Evolutionary conservation across 257 asterid species (phyloP).

Genomic region (Henckelia pumila): DNA sequence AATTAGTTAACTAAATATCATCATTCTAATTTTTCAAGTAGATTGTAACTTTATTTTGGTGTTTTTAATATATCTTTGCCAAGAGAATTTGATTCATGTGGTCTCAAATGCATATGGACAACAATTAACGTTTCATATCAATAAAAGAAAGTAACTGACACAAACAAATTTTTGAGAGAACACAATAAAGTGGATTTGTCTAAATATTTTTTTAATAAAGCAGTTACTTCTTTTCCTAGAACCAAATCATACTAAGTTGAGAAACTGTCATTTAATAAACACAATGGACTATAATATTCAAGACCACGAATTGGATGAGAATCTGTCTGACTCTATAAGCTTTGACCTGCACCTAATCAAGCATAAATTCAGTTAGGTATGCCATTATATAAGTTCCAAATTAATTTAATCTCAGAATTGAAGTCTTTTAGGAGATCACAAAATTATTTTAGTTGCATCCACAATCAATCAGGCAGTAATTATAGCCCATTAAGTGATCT

Average conservation of each 20-base stretch:
- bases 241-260: neutral
- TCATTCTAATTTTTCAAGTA: too few relatives aligned
- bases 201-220: neutral
- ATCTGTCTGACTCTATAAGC: neutral
- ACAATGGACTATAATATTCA: conserved; percentile 1
- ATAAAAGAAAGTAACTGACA: too few relatives aligned
- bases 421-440: neutral
- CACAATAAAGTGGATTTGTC: neutral
- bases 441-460: neutral
- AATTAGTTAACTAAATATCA: too few relatives aligned
- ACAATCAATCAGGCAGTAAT: neutral
- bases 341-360: neutral
- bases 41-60: too few relatives aligned
- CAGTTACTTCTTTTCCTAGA: too few relatives aligned
- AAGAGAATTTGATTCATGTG: too few relatives aligned
- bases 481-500: conserved; percentile 1
- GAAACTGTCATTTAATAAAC: neutral
- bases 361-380: too few relatives aligned
- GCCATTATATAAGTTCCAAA: neutral
- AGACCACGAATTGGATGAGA: neutral
- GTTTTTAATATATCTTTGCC: too few relatives aligned
- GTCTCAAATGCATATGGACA: too few relatives aligned
- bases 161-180: neutral
- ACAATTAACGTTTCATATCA: too few relatives aligned
- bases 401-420: neutral